These are phyloP conservation scores for Roridomyces roridus DNA, from an alignment of 768 basidiomycete genomes.

Conservation along the genomic window DNA sequence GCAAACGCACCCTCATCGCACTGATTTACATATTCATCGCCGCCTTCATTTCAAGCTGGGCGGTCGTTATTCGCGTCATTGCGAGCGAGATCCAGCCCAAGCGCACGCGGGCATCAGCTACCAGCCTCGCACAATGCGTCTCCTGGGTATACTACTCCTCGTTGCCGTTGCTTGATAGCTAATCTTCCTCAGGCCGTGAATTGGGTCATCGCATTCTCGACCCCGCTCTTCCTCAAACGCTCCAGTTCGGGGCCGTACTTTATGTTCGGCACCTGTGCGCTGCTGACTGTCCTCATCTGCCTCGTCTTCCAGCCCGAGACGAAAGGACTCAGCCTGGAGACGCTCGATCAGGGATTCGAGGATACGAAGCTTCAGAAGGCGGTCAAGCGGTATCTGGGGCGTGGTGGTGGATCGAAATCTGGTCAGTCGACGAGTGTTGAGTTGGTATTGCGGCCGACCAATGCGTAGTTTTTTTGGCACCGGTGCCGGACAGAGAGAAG, in stretches of 20 bases:
- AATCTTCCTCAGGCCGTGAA: slow-evolving; percentile 39
- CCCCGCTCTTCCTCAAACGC: slow-evolving; percentile 52
- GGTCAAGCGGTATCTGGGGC: slow-evolving; percentile 20
- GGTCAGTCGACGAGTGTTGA: slow-evolving; percentile 18
- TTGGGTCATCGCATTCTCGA: slow-evolving; percentile 50
- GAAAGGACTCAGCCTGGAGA: slow-evolving; percentile 49
- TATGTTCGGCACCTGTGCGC: slow-evolving; percentile 47
- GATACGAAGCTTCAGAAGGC: slow-evolving; percentile 23
- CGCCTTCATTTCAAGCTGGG: slow-evolving; percentile 51
- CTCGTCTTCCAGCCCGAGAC: slow-evolving; percentile 50
- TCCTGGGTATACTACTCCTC: slow-evolving; percentile 46
- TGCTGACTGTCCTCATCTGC: slow-evolving; percentile 44
- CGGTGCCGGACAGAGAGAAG: too few species aligned
- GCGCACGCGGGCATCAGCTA: slow-evolving; percentile 47
- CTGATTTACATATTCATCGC: slow-evolving; percentile 55
- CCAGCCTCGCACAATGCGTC: slow-evolving; percentile 45
- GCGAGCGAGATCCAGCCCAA: slow-evolving; percentile 55
- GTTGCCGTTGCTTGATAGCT: background rate
- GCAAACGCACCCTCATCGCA: slow-evolving; percentile 47
- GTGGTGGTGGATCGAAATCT: background rate
- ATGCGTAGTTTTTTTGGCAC: too few species aligned
- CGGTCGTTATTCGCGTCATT: slow-evolving; percentile 46
- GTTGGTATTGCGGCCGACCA: background rate
- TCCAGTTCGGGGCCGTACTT: slow-evolving; percentile 55
- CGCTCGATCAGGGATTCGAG: slow-evolving; percentile 45